phyloP scores from a whole-genome alignment of 768 basidiomycete species.

The Leccinum subgranulosum region DNA sequence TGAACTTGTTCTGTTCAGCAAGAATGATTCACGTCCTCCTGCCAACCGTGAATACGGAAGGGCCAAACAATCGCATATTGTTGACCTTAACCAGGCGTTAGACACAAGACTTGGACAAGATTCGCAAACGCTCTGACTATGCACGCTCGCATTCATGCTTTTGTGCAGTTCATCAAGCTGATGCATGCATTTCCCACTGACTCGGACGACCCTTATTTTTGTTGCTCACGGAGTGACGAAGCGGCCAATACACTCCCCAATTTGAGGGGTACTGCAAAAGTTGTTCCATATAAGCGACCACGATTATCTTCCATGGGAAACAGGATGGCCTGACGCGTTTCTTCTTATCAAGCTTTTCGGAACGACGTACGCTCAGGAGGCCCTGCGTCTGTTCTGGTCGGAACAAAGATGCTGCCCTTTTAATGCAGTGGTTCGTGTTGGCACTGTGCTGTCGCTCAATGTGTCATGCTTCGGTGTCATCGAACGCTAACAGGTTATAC shows the following conservation, averaged over 20 bases:
- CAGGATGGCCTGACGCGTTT: not conserved
- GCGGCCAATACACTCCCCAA: too few relatives aligned
- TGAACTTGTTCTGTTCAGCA: not conserved
- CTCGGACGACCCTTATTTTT: not conserved
- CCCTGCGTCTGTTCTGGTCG: conserved; percentile 4
- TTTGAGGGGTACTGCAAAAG: too few relatives aligned
- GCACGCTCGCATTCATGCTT: not conserved
- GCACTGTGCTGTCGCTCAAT: not conserved
- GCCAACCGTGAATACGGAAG: not conserved
- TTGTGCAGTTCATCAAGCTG: not conserved
- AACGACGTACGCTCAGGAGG: not conserved
- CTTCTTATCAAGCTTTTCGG: conserved; percentile 3
- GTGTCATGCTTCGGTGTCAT: not conserved
- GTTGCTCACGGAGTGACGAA: too few relatives aligned
- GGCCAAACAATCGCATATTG: not conserved
- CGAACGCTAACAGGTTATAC: not conserved
- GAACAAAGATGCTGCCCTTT: not conserved
- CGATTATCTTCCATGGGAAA: not conserved
- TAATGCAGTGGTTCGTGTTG: not conserved
- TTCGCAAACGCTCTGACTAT: too few relatives aligned
- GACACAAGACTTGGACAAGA: too few relatives aligned
- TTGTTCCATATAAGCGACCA: not conserved
- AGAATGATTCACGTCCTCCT: not conserved
- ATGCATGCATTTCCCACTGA: not conserved
- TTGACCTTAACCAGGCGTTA: not conserved